A percentile compares a stretch with the other conserved stretches of the same genome.
Conservation (phyloP, 768 basidiomycete species). For the Cystobasidium onofrii region DNA sequence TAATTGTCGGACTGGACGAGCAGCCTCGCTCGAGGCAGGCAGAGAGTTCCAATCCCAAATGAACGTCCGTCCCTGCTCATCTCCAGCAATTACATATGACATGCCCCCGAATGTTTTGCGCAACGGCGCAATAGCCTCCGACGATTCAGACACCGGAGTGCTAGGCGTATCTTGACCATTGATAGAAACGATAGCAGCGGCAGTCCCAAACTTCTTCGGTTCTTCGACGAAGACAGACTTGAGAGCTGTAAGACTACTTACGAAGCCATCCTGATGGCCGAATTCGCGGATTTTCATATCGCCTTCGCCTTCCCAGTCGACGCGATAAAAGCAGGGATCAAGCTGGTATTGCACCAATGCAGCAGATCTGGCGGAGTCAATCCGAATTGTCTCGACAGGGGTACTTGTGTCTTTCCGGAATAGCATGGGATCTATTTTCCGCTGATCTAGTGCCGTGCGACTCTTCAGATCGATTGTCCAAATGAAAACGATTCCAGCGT, state of each 20-base stretch:
- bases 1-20: constrained; percentile 5
- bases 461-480: constrained; percentile 20
- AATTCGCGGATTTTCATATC: not conserved
- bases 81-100: constrained; percentile 27
- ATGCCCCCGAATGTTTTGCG: constrained; percentile 4
- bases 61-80: constrained; percentile 13
- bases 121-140: not conserved
- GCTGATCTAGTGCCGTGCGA: not conserved
- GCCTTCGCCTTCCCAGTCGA: not conserved
- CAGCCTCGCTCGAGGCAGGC: not conserved
- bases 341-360: not conserved
- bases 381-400: not conserved
- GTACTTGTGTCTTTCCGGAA: not conserved
- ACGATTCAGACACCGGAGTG: not conserved
- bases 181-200: not conserved
- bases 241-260: constrained; percentile 1
- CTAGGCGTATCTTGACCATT: not conserved
- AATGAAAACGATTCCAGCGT: not conserved
- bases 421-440: not conserved
- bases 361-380: not conserved
- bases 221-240: not conserved
- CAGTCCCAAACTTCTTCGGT: not conserved
- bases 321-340: constrained; percentile 16
- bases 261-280: not conserved
- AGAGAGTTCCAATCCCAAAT: constrained; percentile 18